Base-by-base conservation (phyloP, 2,329 filamentous ascomycete genomes). In the Epichloe elymi region DNA sequence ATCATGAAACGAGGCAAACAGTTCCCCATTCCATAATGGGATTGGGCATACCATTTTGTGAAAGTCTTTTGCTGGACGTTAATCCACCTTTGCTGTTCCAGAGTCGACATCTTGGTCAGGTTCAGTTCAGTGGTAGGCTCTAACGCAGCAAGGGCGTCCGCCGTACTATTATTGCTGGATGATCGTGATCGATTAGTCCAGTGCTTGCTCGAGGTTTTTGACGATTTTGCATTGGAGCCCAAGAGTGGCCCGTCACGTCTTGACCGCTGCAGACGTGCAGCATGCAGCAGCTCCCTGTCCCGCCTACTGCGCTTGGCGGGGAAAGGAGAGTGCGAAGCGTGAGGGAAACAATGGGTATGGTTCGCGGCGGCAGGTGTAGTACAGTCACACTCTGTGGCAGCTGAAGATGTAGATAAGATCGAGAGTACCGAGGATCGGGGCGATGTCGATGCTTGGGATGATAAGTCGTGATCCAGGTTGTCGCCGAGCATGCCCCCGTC, bases 1-100 rank as follows among this genome's bases (percentile, higher is more conserved):
- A 30, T 5, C 45, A 33, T 17, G 17, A 14, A n/a, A n/a, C 5
- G 7, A 30, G 26, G 26, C 26, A 47, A 4, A 4, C 19, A 8
- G 14, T n/a, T 30, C 10, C 30, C 19, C n/a, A 5, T 12, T 3
- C 6, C 15, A 17, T 38, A 3, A 14, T 7, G 10, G 17, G 8
- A 19, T 19, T 3, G 20, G 37, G 42, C 59, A 43, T 62, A 71
- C 70, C 93, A 98, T 87, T 97, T 98, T 53, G 90, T 95, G 70
- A 98, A 98, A 30, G 93, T 98, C 79, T 97, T 98, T 70, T 97
- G 86, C 74, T 97, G 91, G 70, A 95, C 89, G 64, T 75, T 82
- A 61, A 85, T 77, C 81, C 81, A 85, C 66, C 76, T 74, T 67
- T 83, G 78, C 69, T 83, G 78, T 65, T 81, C 78, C 57, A 75